These are phyloP conservation scores for Colletotrichum tofieldiae DNA, from an alignment of 2,329 filamentous ascomycete species.

Conservation along the genomic window DNA sequence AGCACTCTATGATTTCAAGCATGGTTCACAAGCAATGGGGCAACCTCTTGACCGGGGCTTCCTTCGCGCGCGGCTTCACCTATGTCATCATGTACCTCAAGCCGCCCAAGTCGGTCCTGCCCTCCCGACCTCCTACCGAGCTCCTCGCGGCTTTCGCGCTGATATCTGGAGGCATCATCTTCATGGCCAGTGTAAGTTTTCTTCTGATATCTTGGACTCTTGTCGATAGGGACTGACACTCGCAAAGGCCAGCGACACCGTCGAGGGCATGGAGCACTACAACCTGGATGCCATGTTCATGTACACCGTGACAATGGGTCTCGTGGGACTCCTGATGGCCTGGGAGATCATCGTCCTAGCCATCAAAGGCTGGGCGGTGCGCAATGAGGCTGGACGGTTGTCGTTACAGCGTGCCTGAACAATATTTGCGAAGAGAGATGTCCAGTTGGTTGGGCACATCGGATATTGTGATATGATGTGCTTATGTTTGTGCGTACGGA, in stretches of 20 bases:
- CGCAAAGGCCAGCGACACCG: slow-evolving; percentile 71
- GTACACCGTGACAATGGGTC: slow-evolving; percentile 89
- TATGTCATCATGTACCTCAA: slow-evolving; percentile 86
- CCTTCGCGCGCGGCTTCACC: slow-evolving; percentile 83
- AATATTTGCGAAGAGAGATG: neutral
- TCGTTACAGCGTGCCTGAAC: slow-evolving; percentile 13
- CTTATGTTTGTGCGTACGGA: no score
- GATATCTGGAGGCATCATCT: slow-evolving; percentile 88
- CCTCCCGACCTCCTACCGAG: slow-evolving; percentile 90
- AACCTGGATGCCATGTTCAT: slow-evolving; percentile 92
- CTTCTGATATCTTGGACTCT: neutral
- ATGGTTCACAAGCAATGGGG: slow-evolving; percentile 98
- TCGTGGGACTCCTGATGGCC: slow-evolving; percentile 87
- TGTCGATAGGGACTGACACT: neutral
- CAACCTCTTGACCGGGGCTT: slow-evolving; percentile 84
- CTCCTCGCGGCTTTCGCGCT: slow-evolving; percentile 90
- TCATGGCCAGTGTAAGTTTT: slow-evolving; percentile 87
- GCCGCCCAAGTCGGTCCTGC: slow-evolving; percentile 84
- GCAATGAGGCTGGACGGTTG: slow-evolving; percentile 56
- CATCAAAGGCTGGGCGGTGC: slow-evolving; percentile 88
- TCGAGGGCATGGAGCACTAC: slow-evolving; percentile 83
- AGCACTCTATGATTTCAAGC: slow-evolving; percentile 84
- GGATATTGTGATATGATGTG: neutral
- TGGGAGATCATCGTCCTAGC: slow-evolving; percentile 85
- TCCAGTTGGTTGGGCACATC: no score